Percentiles rank a stretch among this genome's conserved stretches.
Conservation (phyloP, 2,329 filamentous ascomycete species). For the Xylaria sp. region DNA sequence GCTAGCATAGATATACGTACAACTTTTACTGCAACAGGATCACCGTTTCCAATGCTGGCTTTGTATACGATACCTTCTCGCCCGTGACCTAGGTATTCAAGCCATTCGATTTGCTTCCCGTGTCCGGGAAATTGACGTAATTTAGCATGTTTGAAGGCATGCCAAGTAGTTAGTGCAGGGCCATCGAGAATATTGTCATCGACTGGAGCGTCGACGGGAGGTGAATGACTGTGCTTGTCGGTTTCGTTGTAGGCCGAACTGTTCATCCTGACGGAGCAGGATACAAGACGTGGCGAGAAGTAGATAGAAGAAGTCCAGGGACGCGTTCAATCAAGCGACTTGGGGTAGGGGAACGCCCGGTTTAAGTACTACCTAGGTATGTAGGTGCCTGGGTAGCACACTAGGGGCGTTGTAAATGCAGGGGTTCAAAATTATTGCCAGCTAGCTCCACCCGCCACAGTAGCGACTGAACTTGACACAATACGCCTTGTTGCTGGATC, state of each 20-base stretch:
- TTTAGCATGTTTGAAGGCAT: constrained; percentile 24
- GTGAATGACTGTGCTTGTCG: constrained; percentile 4
- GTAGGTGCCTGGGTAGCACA: too few species aligned
- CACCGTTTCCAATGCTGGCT: not conserved
- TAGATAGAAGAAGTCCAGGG: not conserved
- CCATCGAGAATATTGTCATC: constrained; percentile 23
- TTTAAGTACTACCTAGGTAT: too few species aligned
- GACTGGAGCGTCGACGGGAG: constrained; percentile 18
- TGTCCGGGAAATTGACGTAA: constrained; percentile 21
- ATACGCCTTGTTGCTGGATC: too few species aligned
- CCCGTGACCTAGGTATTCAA: constrained; percentile 8
- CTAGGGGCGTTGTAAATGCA: too few species aligned
- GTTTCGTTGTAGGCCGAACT: constrained; percentile 16
- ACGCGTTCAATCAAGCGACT: not conserved
- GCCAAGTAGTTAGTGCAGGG: constrained; percentile 14
- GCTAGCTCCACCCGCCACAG: too few species aligned
- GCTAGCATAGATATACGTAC: constrained; percentile 19
- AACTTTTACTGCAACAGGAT: constrained; percentile 17
- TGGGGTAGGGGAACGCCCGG: not conserved
- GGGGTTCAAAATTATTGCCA: too few species aligned
- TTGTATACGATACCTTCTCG: not conserved
- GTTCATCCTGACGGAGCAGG: constrained; percentile 3
- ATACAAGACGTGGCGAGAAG: not conserved
- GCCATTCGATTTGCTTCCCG: constrained; percentile 9
- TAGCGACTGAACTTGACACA: too few species aligned